These are phyloP conservation scores for Arachis monticola DNA, from an alignment of 331 rosid species.

Conservation along the genomic window DNA sequence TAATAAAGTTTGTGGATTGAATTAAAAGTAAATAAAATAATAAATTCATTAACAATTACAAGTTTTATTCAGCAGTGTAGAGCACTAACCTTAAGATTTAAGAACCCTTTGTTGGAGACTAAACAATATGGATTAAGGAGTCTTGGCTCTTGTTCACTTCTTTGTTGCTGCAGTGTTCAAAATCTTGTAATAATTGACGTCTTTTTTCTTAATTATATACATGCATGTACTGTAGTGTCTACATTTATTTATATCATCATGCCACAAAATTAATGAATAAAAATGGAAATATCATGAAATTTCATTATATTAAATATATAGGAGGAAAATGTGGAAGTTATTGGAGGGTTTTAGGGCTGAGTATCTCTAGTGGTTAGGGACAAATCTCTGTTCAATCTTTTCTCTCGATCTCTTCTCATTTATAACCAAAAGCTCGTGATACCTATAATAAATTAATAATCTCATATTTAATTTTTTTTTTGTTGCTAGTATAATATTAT, in stretches of 20 bases:
- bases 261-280: neutral
- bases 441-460: no score
- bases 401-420: slow-evolving; percentile 62
- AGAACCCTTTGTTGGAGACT: neutral
- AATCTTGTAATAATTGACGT: slow-evolving; percentile 35
- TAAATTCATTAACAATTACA: slow-evolving; percentile 12
- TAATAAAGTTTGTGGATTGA: neutral
- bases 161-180: slow-evolving; percentile 12
- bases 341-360: slow-evolving; percentile 10
- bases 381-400: slow-evolving; percentile 61
- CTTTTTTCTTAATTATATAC: slow-evolving; percentile 31
- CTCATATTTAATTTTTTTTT: no score
- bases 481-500: no score
- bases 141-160: slow-evolving; percentile 14
- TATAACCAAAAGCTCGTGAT: slow-evolving; percentile 46
- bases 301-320: neutral
- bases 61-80: neutral
- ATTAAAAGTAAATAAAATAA: slow-evolving; percentile 1
- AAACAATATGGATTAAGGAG: neutral
- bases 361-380: slow-evolving; percentile 43
- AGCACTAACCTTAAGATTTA: slow-evolving; percentile 39
- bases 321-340: slow-evolving; percentile 26
- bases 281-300: slow-evolving; percentile 10
- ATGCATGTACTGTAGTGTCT: slow-evolving; percentile 17
- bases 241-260: neutral